These are phyloP conservation scores for Gaertneriomyces semiglobifer DNA, from an alignment of 192 early-diverging fungal species.

Conservation along the genomic window DNA sequence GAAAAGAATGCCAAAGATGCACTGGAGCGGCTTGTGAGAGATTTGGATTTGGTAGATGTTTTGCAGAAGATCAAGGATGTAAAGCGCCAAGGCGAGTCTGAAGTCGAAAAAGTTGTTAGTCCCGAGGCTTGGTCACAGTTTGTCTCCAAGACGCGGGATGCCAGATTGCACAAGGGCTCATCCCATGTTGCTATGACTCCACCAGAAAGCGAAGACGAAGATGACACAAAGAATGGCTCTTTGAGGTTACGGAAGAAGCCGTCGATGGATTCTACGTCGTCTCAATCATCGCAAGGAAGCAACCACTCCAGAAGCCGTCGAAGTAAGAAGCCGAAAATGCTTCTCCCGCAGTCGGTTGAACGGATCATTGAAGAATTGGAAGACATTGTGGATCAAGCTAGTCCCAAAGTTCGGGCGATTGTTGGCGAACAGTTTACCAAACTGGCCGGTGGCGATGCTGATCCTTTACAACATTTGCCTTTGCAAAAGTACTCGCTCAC, in stretches of 20 bases:
- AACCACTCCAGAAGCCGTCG: background rate
- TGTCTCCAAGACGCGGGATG: constrained; percentile 3
- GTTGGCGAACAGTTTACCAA: constrained; percentile 39
- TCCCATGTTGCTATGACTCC: constrained; percentile 3
- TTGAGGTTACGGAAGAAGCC: constrained; percentile 9
- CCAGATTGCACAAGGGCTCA: constrained; percentile 7
- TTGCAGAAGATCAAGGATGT: constrained; percentile 12
- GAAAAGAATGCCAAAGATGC: constrained; percentile 53
- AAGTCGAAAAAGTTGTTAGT: constrained; percentile 18
- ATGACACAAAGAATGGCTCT: constrained; percentile 11
- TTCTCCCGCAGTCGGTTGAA: constrained; percentile 22
- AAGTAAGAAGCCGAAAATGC: too few species aligned
- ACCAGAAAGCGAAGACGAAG: constrained; percentile 25
- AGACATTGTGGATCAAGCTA: constrained; percentile 58
- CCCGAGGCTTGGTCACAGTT: constrained; percentile 26
- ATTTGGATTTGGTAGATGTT: constrained; percentile 26
- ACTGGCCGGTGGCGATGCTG: constrained; percentile 31
- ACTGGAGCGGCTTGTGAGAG: constrained; percentile 54
- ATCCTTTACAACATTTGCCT: constrained; percentile 12
- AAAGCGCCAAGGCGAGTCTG: constrained; percentile 15
- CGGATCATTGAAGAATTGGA: constrained; percentile 46
- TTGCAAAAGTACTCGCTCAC: constrained; percentile 31
- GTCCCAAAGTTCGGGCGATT: constrained; percentile 41
- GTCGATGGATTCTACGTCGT: background rate
- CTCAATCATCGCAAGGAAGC: constrained; percentile 14